These are phyloP conservation scores for Tirmania nivea DNA, from an alignment of 495 filamentous ascomycete species.

Conservation along the genomic window DNA sequence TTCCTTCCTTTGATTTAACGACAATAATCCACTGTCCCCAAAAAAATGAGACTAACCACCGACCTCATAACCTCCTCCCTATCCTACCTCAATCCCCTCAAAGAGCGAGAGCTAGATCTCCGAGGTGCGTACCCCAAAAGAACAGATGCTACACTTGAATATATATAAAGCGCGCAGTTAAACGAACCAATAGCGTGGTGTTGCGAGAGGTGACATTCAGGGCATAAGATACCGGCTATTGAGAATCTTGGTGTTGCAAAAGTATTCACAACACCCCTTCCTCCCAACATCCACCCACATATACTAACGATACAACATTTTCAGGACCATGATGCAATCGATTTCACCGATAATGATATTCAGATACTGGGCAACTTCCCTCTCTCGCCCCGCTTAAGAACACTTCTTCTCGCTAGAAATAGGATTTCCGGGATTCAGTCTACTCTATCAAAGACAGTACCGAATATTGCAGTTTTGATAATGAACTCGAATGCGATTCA, in stretches of 20 bases:
- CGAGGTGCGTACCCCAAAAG: conserved; percentile 98
- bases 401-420: conserved; percentile 77
- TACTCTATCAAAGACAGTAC: conserved; percentile 45
- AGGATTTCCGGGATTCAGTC: conserved; percentile 62
- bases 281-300: conserved; percentile 2
- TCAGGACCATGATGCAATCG: conserved; percentile 73
- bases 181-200: conserved; percentile 34
- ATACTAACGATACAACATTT: background rate
- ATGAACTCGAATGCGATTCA: conserved; percentile 53
- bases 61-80: conserved; percentile 80
- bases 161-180: conserved; percentile 20
- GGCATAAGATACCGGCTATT: conserved; percentile 91
- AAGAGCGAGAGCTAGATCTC: conserved; percentile 95
- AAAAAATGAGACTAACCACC: conserved; percentile 68
- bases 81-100: conserved; percentile 92
- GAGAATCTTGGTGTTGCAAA: conserved; percentile 95
- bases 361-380: conserved; percentile 77
- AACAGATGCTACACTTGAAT: conserved; percentile 81
- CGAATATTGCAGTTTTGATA: conserved; percentile 55
- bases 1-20: too few species aligned
- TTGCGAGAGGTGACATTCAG: conserved; percentile 38
- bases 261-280: conserved; percentile 29
- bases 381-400: conserved; percentile 65
- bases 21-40: too few species aligned
- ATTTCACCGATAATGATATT: conserved; percentile 97